Evolutionary conservation across 2,329 filamentous ascomycete species (phyloP).

Genomic region (Cercospora sojina): DNA sequence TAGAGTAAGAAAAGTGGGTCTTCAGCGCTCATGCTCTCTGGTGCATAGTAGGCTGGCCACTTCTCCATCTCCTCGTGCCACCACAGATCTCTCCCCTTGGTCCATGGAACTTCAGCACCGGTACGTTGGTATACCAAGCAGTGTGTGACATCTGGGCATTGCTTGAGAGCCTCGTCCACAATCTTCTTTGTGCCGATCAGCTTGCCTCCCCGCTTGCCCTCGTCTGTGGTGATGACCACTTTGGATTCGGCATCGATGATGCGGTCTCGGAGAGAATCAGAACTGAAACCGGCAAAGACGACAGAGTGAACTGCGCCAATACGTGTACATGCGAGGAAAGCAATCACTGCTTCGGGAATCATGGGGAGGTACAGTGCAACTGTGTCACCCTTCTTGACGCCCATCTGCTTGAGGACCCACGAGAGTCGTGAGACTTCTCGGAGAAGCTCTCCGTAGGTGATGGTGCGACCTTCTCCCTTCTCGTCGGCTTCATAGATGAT

Average conservation of each 20-base stretch:
- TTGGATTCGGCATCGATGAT: slow-evolving; percentile 87
- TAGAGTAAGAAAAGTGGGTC: slow-evolving; percentile 97
- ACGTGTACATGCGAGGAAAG: slow-evolving; percentile 85
- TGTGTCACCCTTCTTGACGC: slow-evolving; percentile 94
- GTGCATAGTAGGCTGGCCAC: slow-evolving; percentile 88
- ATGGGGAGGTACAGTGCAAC: slow-evolving; percentile 97
- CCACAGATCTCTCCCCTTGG: slow-evolving; percentile 84
- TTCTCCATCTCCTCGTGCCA: slow-evolving; percentile 99
- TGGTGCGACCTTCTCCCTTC: slow-evolving; percentile 76
- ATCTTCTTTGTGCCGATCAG: slow-evolving; percentile 98
- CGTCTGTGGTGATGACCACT: slow-evolving; percentile 94
- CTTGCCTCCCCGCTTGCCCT: slow-evolving; percentile 97
- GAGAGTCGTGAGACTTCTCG: slow-evolving; percentile 86
- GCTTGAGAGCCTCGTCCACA: slow-evolving; percentile 94
- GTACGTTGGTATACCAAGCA: slow-evolving; percentile 95
- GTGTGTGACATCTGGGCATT: slow-evolving; percentile 83
- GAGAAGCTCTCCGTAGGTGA: slow-evolving; percentile 91
- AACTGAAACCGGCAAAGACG: slow-evolving; percentile 95
- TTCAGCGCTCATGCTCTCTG: slow-evolving; percentile 86
- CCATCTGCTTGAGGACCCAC: slow-evolving; percentile 89
- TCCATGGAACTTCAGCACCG: slow-evolving; percentile 88
- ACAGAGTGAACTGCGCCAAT: slow-evolving; percentile 97
- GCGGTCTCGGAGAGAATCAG: slow-evolving; percentile 91
- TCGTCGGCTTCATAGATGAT: slow-evolving; percentile 99
- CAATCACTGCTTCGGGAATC: slow-evolving; percentile 93